Percentiles rank a stretch among this genome's conserved stretches.
Conservation (phyloP, 2,329 filamentous ascomycete species). For the Massarina eburnea region DNA sequence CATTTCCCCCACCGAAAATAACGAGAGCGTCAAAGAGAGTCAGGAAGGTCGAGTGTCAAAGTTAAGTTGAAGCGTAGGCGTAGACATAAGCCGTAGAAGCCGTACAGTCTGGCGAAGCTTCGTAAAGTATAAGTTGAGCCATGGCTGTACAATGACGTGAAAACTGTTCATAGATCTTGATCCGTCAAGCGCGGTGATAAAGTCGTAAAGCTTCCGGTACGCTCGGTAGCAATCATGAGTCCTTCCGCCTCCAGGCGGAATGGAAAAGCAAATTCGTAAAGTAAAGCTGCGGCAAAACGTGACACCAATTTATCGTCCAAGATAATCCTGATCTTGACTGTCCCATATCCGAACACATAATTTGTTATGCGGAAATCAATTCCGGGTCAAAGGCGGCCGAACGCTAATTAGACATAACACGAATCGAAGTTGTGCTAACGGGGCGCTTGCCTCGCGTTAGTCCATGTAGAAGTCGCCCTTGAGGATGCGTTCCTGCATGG, state of each 20-base stretch:
- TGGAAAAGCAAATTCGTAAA: conserved; percentile 7
- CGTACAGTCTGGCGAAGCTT: too few relatives aligned
- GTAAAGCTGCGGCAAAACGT: neutral
- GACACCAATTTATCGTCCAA: neutral
- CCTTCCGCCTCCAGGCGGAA: conserved; percentile 3
- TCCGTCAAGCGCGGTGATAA: neutral
- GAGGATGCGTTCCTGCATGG: conserved; percentile 94
- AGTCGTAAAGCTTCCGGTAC: conserved; percentile 11
- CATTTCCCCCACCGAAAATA: too few relatives aligned
- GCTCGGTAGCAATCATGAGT: conserved; percentile 19
- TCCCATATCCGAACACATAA: conserved; percentile 1
- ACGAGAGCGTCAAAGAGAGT: too few relatives aligned
- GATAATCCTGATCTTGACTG: neutral
- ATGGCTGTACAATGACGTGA: too few relatives aligned
- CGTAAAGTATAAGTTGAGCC: too few relatives aligned
- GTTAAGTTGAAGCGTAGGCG: too few relatives aligned
- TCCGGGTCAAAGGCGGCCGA: neutral
- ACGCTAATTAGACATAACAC: conserved; percentile 21
- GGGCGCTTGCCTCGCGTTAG: conserved; percentile 45
- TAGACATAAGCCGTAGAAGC: too few relatives aligned
- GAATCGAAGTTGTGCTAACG: conserved; percentile 10
- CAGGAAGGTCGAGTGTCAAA: too few relatives aligned
- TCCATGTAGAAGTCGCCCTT: conserved; percentile 99
- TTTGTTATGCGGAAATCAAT: conserved; percentile 2
- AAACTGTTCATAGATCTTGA: neutral